phyloP scores from a whole-genome alignment of 805 yeast species.

The Ogataea methanolica region DNA sequence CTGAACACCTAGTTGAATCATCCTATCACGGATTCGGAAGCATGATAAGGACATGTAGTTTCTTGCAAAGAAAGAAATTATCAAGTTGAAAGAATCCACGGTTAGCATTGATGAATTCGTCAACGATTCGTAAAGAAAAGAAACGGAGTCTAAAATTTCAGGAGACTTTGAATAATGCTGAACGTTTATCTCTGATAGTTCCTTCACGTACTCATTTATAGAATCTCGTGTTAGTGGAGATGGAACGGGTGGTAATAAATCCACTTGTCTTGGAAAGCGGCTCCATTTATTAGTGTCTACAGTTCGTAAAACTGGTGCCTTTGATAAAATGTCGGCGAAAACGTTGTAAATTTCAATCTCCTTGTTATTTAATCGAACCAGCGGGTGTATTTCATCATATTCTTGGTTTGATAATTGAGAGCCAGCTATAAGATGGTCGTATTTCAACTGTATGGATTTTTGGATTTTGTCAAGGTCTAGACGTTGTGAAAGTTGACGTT shows the following conservation, averaged over 20 bases:
- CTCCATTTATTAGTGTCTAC: slow-evolving; percentile 4
- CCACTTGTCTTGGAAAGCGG: background rate
- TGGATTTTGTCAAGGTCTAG: too few relatives aligned
- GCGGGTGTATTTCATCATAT: background rate
- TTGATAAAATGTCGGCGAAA: slow-evolving; percentile 2
- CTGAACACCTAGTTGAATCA: slow-evolving; percentile 7
- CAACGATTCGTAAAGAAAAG: slow-evolving; percentile 6
- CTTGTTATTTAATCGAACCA: background rate
- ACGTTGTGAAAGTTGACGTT: too few relatives aligned
- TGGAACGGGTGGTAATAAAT: slow-evolving; percentile 8
- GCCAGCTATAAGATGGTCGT: too few relatives aligned
- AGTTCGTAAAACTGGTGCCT: background rate
- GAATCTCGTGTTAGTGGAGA: background rate
- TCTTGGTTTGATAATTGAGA: too few relatives aligned
- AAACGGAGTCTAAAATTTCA: background rate
- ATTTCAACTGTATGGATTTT: too few relatives aligned
- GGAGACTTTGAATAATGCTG: background rate
- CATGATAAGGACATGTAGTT: slow-evolving; percentile 9
- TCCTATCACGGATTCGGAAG: slow-evolving; percentile 8
- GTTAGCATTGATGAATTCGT: slow-evolving; percentile 6
- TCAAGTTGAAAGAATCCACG: slow-evolving; percentile 7
- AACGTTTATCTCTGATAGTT: slow-evolving; percentile 1
- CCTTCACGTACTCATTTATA: slow-evolving; percentile 7
- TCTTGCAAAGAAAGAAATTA: slow-evolving; percentile 8
- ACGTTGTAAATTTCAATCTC: slow-evolving; percentile 4